These are phyloP conservation scores for Flagelloscypha sp. DNA, from an alignment of 768 basidiomycete genomes.

Conservation along the genomic window DNA sequence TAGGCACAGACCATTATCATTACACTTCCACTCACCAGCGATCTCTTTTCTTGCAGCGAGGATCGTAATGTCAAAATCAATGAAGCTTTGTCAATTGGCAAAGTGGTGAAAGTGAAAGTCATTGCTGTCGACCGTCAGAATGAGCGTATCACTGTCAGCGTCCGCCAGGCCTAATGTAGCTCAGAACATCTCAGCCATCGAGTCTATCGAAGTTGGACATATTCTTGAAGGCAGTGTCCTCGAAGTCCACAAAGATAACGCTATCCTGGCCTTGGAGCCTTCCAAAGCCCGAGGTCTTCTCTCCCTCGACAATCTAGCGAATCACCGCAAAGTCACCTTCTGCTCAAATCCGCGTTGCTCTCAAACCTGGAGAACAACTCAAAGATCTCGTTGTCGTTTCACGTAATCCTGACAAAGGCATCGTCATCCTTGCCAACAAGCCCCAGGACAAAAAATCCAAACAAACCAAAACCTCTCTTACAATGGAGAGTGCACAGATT, in stretches of 20 bases:
- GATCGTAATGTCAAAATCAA: slow-evolving; percentile 44
- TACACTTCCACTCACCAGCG: background rate
- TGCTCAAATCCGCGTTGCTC: slow-evolving; percentile 50
- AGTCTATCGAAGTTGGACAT: slow-evolving; percentile 69
- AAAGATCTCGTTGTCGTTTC: slow-evolving; percentile 82
- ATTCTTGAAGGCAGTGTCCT: slow-evolving; percentile 60
- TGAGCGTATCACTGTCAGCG: slow-evolving; percentile 70
- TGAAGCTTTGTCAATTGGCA: slow-evolving; percentile 68
- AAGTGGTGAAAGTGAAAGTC: slow-evolving; percentile 79
- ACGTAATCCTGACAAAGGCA: slow-evolving; percentile 74
- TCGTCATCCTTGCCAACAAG: slow-evolving; percentile 77
- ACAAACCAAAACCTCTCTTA: slow-evolving; percentile 42
- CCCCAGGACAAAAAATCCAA: slow-evolving; percentile 48
- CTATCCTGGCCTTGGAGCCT: slow-evolving; percentile 63
- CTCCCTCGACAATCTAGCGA: slow-evolving; percentile 84
- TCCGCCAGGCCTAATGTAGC: slow-evolving; percentile 68
- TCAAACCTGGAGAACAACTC: slow-evolving; percentile 65
- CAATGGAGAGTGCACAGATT: slow-evolving; percentile 55
- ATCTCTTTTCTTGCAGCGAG: slow-evolving; percentile 54
- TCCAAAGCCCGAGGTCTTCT: slow-evolving; percentile 68
- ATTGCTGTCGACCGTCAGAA: slow-evolving; percentile 51
- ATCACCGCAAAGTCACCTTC: slow-evolving; percentile 60
- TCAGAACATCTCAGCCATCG: slow-evolving; percentile 50
- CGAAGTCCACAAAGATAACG: slow-evolving; percentile 82
- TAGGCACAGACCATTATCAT: too few species aligned